Evolutionary conservation across 352 stramenopile species (phyloP).

Genomic region (Globisporangium emineosum): DNA sequence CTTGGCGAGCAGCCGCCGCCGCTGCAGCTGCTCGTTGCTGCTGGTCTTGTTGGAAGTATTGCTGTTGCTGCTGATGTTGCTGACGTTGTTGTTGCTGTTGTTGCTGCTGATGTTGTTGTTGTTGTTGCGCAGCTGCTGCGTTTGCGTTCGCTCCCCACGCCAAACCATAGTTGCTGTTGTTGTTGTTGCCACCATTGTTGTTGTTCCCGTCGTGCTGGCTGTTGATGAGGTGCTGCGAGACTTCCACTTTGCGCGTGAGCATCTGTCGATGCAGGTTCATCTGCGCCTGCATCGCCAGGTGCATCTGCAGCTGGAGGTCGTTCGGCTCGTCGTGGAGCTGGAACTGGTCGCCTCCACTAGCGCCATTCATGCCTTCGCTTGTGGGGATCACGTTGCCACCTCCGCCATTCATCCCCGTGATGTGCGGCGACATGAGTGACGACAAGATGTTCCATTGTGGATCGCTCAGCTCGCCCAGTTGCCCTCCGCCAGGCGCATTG

Average conservation of each 20-base stretch:
- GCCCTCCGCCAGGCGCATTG: not conserved
- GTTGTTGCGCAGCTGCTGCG: too few species aligned
- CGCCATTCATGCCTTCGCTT: constrained; percentile 30
- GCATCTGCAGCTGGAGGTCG: constrained; percentile 81
- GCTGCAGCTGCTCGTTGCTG: constrained; percentile 14
- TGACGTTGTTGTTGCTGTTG: constrained; percentile 14
- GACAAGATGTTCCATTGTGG: constrained; percentile 78
- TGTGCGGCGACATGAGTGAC: constrained; percentile 74
- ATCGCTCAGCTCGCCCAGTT: constrained; percentile 48
- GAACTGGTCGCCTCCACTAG: constrained; percentile 38
- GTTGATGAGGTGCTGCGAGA: constrained; percentile 53
- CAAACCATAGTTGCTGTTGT: constrained; percentile 15
- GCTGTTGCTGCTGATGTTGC: constrained; percentile 20
- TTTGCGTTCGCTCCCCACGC: constrained; percentile 1
- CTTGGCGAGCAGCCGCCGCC: constrained; percentile 12
- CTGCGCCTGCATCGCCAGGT: constrained; percentile 84
- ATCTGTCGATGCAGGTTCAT: constrained; percentile 89
- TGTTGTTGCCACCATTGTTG: constrained; percentile 8
- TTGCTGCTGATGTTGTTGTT: constrained; percentile 21
- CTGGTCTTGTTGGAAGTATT: constrained; percentile 19
- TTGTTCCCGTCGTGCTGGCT: constrained; percentile 23
- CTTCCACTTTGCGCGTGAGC: constrained; percentile 82
- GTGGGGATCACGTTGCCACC: constrained; percentile 11
- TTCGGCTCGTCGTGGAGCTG: constrained; percentile 54
- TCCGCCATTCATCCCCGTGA: constrained; percentile 33